phyloP scores from a whole-genome alignment of 129 eudicot species.

The Gnaphalium uliginosum region DNA sequence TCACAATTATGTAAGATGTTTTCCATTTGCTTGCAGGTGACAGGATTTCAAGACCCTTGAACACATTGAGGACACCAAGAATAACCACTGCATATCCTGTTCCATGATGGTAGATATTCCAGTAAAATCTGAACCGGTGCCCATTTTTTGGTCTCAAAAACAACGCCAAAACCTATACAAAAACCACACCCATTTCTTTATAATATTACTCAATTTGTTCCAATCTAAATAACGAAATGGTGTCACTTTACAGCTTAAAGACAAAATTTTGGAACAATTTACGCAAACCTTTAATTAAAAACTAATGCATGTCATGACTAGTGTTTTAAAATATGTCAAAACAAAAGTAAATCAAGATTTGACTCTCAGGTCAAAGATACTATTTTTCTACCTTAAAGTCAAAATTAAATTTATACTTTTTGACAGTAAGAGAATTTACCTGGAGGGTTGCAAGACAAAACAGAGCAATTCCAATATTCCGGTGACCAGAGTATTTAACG shows the following conservation, averaged over 20 bases:
- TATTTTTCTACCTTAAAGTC: background rate
- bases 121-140: slow-evolving; percentile 67
- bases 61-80: slow-evolving; percentile 81
- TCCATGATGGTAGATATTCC: slow-evolving; percentile 86
- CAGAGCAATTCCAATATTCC: slow-evolving; percentile 71
- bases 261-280: background rate
- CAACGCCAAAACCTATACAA: slow-evolving; percentile 62
- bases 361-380: background rate
- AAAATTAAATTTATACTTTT: background rate
- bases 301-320: background rate
- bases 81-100: slow-evolving; percentile 57
- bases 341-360: too few relatives aligned
- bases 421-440: slow-evolving; percentile 38
- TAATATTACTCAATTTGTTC: background rate
- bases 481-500: slow-evolving; percentile 48
- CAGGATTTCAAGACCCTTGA: slow-evolving; percentile 67
- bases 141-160: slow-evolving; percentile 73
- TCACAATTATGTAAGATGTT: slow-evolving; percentile 38
- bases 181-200: slow-evolving; percentile 7
- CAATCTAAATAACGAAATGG: background rate
- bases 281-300: too few relatives aligned
- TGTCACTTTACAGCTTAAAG: background rate
- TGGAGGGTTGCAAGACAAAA: slow-evolving; percentile 83
- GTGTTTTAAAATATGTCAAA: background rate
- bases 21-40: slow-evolving; percentile 77